Conservation (phyloP, 768 basidiomycete genomes). For the Fibroporia radiculosa region DNA sequence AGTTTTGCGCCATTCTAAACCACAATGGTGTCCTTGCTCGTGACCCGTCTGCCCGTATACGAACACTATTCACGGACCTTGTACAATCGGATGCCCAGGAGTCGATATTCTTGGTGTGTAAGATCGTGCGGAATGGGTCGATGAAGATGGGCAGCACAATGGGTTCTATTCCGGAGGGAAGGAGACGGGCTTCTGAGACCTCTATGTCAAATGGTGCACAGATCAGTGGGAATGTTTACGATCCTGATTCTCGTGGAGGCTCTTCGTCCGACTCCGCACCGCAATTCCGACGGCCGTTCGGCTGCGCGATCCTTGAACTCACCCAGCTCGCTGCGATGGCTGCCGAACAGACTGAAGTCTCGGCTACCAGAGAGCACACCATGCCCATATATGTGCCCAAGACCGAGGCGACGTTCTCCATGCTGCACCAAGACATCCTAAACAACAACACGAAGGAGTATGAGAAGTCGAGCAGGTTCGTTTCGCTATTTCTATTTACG, state of each 20-base stretch:
- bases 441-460: constrained; percentile 69
- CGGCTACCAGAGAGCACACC: constrained; percentile 62
- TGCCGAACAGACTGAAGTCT: constrained; percentile 54
- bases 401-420: constrained; percentile 83
- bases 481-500: constrained; percentile 1
- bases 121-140: constrained; percentile 81
- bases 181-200: constrained; percentile 50
- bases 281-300: constrained; percentile 82
- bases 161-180: constrained; percentile 38
- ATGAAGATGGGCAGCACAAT: constrained; percentile 63
- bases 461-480: constrained; percentile 74
- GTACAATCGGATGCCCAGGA: constrained; percentile 79
- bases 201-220: constrained; percentile 27
- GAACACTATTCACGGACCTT: constrained; percentile 88
- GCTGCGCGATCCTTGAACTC: constrained; percentile 90
- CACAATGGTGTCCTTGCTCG: constrained; percentile 86
- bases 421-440: constrained; percentile 93
- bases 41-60: constrained; percentile 66
- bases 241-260: constrained; percentile 17
- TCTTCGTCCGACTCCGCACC: constrained; percentile 27
- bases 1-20: constrained; percentile 83
- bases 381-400: constrained; percentile 85
- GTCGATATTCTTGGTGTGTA: constrained; percentile 83
- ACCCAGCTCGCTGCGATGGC: constrained; percentile 65
- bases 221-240: constrained; percentile 3